Percentiles rank a stretch among this genome's conserved stretches.
These are phyloP conservation scores for Ceraceosorus bombacis DNA, from an alignment of 1,284 basidiomycete species.

Conservation along the genomic window DNA sequence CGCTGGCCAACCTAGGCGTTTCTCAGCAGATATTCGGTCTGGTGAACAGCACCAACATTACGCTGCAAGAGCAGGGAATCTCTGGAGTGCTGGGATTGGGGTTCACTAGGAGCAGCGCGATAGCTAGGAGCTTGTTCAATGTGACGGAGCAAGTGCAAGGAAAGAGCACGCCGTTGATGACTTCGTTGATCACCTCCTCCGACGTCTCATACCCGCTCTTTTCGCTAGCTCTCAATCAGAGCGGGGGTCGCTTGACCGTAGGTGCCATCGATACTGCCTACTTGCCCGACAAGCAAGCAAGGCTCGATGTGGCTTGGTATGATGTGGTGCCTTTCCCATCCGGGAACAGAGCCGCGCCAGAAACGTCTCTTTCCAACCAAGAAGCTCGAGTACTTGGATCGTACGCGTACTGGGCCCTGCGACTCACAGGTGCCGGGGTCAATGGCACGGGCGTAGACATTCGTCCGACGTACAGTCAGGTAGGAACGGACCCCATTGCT, in stretches of 20 bases:
- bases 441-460: slow-evolving; percentile 59
- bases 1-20: slow-evolving; percentile 13
- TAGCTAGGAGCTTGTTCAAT: slow-evolving; percentile 16
- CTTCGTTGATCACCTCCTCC: slow-evolving; percentile 11
- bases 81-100: slow-evolving; percentile 50
- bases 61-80: slow-evolving; percentile 45
- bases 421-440: slow-evolving; percentile 59
- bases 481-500: slow-evolving; percentile 60
- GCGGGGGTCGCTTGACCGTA: slow-evolving; percentile 17
- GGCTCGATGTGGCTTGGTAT: slow-evolving; percentile 22
- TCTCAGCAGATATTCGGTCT: slow-evolving; percentile 22
- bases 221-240: slow-evolving; percentile 15
- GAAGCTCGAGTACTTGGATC: slow-evolving; percentile 18
- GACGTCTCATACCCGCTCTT: slow-evolving; percentile 28
- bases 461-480: slow-evolving; percentile 61
- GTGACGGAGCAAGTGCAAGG: slow-evolving; percentile 5
- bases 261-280: slow-evolving; percentile 22
- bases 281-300: slow-evolving; percentile 6
- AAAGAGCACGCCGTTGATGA: slow-evolving; percentile 14
- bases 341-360: slow-evolving; percentile 12
- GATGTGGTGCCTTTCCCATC: slow-evolving; percentile 28
- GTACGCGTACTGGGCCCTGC: slow-evolving; percentile 73
- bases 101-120: slow-evolving; percentile 44
- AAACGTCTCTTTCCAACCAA: slow-evolving; percentile 18
- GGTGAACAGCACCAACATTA: slow-evolving; percentile 47